Conservation (phyloP, 208 protist species). For the Naegleria lovaniensis region DNA sequence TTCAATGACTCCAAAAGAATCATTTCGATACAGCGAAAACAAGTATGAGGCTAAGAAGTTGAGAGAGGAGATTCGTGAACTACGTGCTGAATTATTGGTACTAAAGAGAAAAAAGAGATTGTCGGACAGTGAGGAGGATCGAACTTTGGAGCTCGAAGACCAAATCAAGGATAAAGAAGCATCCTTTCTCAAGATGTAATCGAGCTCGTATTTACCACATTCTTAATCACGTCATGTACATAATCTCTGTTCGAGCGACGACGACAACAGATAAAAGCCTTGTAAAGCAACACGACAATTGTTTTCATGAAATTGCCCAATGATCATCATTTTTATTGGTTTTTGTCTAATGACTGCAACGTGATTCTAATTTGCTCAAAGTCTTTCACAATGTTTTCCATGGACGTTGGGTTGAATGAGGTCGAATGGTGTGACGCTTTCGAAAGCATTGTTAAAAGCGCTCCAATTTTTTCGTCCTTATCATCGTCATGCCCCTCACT, state of each 20-base stretch:
- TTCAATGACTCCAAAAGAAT: not conserved
- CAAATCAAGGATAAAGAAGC: constrained; percentile 1
- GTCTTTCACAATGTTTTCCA: not conserved
- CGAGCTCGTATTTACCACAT: too few species aligned
- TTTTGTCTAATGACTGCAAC: not conserved
- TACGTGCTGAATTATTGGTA: not conserved
- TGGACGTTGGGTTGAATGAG: not conserved
- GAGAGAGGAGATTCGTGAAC: not conserved
- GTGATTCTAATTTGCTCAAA: not conserved
- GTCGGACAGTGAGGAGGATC: not conserved
- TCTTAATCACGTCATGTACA: too few species aligned
- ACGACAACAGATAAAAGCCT: too few species aligned
- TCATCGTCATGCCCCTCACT: not conserved
- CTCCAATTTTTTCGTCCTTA: not conserved
- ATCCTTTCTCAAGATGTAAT: not conserved
- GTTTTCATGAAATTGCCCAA: too few species aligned
- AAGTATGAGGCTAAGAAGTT: not conserved
- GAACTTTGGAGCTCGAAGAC: not conserved
- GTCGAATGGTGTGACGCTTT: not conserved
- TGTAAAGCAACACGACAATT: too few species aligned
- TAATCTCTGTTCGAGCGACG: too few species aligned
- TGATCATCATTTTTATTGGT: too few species aligned
- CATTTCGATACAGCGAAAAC: not conserved
- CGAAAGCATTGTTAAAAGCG: not conserved
- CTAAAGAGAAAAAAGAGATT: constrained; percentile 1